Base-by-base conservation (phyloP, 2,329 filamentous ascomycete species). In the Curvularia sp. region DNA sequence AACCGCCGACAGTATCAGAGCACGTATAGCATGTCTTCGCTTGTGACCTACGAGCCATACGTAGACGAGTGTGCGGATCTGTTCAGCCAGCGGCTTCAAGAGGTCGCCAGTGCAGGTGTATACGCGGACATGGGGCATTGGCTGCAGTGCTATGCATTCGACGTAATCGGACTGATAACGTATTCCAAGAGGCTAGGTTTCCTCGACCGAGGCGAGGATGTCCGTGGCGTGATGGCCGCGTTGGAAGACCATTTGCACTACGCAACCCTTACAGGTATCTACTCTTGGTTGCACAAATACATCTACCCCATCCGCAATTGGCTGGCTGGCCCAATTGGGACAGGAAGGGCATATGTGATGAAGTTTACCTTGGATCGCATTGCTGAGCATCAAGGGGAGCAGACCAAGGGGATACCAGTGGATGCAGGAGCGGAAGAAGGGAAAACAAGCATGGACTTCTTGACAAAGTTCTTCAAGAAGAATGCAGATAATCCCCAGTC, bases 121-220 rank as follows among this genome's bases (percentile, higher is more conserved):
- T 38, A 58, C 12, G 46, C 53, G 9, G 66, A 75, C 28, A 61
- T 71, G 24, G 66, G 67, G 0, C 60, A 63, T 31, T 76, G 73
- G 72, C 46, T 75, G 24, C 73, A 76, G 33, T 77, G 70, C 39
- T 79, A 74, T 43, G 76, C 77, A 0, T 78, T 80, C 41, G 79
- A 80, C 39, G 77, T 80, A 1, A 68, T 80, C 7, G 75, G 76
- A 5, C 24, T 63, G 20, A 57, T 67, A 31, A 69, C 65, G 0
- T 68, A 57, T n/a, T 62, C 61, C 12, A 64, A 66, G 31, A 38
- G 60, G 4, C 53, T 69, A 39, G 66, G 66, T 2, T 69, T 69
- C 4, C 39, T 69, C 15, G 61, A 64, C 4, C 49, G 38, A 24
- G 64, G 66, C 7, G 53, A 61, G 24, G 66, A 68, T 20, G 39